These are phyloP conservation scores for Pseudozyma hubeiensis DNA, from an alignment of 1,284 basidiomycete genomes.

Conservation along the genomic window DNA sequence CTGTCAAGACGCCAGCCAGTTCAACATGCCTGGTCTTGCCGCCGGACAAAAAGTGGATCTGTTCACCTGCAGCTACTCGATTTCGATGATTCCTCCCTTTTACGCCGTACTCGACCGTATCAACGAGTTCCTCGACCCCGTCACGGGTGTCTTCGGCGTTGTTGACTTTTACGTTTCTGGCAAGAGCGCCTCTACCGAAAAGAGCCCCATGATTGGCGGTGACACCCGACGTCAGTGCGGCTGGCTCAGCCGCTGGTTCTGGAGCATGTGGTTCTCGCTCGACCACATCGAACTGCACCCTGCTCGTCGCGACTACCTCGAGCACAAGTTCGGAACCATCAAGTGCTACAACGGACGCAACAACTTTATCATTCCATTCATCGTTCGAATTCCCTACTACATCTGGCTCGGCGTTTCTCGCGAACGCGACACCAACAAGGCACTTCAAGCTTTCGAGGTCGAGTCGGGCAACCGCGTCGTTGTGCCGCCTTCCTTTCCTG, in stretches of 20 bases:
- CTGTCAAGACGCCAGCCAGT: constrained; percentile 80
- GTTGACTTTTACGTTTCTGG: constrained; percentile 84
- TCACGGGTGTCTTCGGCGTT: constrained; percentile 77
- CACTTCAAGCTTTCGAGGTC: constrained; percentile 77
- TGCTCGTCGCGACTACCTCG: constrained; percentile 77
- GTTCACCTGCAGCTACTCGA: constrained; percentile 68
- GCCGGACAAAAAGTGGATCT: constrained; percentile 63
- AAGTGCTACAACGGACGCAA: constrained; percentile 79
- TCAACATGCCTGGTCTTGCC: constrained; percentile 74
- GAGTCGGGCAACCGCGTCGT: constrained; percentile 76
- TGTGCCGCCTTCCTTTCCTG: constrained; percentile 66
- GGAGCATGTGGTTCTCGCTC: constrained; percentile 76
- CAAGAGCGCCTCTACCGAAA: constrained; percentile 74
- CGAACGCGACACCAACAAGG: constrained; percentile 75
- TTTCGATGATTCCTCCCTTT: constrained; percentile 76
- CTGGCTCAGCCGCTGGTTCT: constrained; percentile 83
- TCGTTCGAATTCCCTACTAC: constrained; percentile 79
- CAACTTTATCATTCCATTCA: constrained; percentile 77
- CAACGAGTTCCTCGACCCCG: constrained; percentile 77
- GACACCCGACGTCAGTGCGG: constrained; percentile 78
- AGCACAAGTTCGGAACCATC: constrained; percentile 82
- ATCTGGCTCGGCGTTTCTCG: constrained; percentile 82
- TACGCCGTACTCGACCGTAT: constrained; percentile 79
- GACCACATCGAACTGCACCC: constrained; percentile 81
- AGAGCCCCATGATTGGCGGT: constrained; percentile 74